A percentile compares a stretch with the other conserved stretches of the same genome.
These are phyloP conservation scores for Aspergillus caelatus DNA, from an alignment of 2,329 filamentous ascomycete genomes.

Conservation along the genomic window DNA sequence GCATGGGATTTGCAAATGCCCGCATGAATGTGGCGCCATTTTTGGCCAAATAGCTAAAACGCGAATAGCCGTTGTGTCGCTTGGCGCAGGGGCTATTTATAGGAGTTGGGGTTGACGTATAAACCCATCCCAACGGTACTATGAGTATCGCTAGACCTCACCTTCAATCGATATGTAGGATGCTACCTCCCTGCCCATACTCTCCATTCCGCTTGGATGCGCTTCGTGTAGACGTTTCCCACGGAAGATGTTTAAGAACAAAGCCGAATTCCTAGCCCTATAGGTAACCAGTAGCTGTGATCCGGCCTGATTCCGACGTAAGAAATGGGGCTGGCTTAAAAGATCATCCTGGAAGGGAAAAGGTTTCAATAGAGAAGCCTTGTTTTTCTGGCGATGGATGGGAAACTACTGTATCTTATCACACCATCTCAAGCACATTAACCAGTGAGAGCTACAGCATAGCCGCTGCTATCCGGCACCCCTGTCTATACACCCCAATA, in stretches of 20 bases:
- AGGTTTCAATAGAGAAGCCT: neutral
- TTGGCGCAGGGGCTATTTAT: no score
- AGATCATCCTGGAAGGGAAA: neutral
- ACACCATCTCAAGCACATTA: neutral
- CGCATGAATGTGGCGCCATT: neutral
- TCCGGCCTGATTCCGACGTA: neutral
- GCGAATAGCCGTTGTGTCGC: no score
- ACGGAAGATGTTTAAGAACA: no score
- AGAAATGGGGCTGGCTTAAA: neutral
- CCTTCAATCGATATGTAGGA: no score
- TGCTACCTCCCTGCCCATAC: no score
- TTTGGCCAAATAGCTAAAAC: neutral
- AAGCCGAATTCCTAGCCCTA: no score
- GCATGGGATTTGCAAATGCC: no score
- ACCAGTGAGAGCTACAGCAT: neutral
- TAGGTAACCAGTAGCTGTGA: neutral
- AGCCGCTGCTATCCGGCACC: neutral
- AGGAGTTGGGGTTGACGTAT: no score
- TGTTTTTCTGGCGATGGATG: neutral
- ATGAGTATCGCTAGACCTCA: no score
- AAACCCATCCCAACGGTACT: no score
- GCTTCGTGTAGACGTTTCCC: no score
- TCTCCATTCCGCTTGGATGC: no score
- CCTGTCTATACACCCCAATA: neutral
- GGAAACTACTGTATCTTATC: neutral